A percentile compares a stretch with the other conserved stretches of the same genome.
Conservation (phyloP, 208 protist species). For the Leishmania braziliensis region DNA sequence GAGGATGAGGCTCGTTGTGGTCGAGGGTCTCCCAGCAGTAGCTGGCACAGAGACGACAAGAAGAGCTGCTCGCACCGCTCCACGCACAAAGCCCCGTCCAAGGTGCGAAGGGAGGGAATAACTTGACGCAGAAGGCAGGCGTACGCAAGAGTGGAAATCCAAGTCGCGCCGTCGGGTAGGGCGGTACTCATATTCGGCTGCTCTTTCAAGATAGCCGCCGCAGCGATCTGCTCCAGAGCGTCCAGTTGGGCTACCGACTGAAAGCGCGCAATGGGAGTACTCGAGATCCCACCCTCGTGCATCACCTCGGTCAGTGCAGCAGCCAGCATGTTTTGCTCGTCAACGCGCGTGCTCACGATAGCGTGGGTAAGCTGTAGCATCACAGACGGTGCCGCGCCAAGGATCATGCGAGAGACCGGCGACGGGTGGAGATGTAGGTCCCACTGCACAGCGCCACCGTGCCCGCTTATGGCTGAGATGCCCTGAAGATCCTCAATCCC, state of each 20-base stretch:
- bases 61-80: slow-evolving; percentile 16
- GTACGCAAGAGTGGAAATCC: slow-evolving; percentile 19
- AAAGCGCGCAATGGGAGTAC: slow-evolving; percentile 11
- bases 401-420: slow-evolving; percentile 29
- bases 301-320: slow-evolving; percentile 9
- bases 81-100: slow-evolving; percentile 14
- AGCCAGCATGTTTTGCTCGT: slow-evolving; percentile 1
- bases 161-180: slow-evolving; percentile 6
- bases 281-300: not conserved
- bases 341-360: slow-evolving; percentile 7
- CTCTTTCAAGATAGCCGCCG: not conserved
- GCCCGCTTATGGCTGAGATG: slow-evolving; percentile 26
- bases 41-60: slow-evolving; percentile 5
- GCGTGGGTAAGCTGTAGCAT: slow-evolving; percentile 22
- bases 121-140: slow-evolving; percentile 31
- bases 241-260: slow-evolving; percentile 9
- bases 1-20: not conserved
- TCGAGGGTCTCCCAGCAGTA: slow-evolving; percentile 11
- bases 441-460: slow-evolving; percentile 14
- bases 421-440: slow-evolving; percentile 34
- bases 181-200: not conserved
- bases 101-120: slow-evolving; percentile 15
- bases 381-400: slow-evolving; percentile 18
- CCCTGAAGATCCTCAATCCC: slow-evolving; percentile 39
- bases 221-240: slow-evolving; percentile 9